phyloP scores from a whole-genome alignment of 345 rosid genomes.

The Eucalyptus cloeziana region DNA sequence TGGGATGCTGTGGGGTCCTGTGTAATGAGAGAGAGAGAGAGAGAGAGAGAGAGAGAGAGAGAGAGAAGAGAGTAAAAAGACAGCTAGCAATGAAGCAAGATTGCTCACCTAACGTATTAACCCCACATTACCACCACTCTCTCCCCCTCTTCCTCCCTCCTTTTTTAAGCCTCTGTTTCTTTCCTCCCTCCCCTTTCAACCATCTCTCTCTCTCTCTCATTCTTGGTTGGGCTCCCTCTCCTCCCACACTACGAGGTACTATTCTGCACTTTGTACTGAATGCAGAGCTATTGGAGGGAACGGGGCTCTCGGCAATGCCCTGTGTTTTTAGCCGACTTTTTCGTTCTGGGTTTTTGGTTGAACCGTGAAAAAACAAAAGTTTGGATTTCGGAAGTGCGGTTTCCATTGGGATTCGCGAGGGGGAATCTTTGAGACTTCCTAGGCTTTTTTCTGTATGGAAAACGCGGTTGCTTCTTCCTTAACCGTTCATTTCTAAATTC shows the following conservation, averaged over 20 bases:
- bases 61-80: constrained; percentile 12
- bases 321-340: neutral
- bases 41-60: constrained; percentile 14
- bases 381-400: neutral
- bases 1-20: constrained; percentile 24
- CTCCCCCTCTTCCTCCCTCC: neutral
- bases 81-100: constrained; percentile 67
- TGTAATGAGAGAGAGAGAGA: constrained; percentile 22
- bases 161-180: neutral
- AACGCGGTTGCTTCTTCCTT: neutral
- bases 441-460: neutral
- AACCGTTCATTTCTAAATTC: neutral
- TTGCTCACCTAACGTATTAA: constrained; percentile 20
- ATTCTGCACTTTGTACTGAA: neutral
- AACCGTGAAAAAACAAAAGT: neutral
- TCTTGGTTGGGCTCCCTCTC: neutral
- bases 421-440: neutral
- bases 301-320: neutral
- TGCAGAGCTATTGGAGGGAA: neutral
- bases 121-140: neutral
- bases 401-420: neutral
- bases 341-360: neutral
- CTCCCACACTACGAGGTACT: neutral
- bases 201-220: neutral
- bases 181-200: neutral